These are phyloP conservation scores for Solanum chaucha DNA, from an alignment of 257 asterid genomes.

Conservation along the genomic window DNA sequence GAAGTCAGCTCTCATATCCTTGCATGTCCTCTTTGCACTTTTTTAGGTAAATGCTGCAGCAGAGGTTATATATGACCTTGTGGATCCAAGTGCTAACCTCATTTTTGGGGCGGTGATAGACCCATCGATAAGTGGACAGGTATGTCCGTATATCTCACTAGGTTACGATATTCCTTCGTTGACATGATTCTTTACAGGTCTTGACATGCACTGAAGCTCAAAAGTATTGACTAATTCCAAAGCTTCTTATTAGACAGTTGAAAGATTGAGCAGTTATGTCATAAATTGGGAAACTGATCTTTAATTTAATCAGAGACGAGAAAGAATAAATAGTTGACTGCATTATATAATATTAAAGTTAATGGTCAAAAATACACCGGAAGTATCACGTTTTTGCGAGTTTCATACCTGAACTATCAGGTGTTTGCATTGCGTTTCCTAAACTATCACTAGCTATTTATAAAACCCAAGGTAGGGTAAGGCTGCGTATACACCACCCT, in stretches of 20 bases:
- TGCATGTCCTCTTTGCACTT: not conserved
- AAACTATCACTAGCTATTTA: not conserved
- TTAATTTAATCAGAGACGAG: not conserved
- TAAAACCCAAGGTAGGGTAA: not conserved
- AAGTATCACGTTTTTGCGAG: not conserved
- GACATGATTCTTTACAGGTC: not conserved
- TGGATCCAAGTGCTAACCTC: slow-evolving; percentile 93
- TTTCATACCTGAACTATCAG: no score
- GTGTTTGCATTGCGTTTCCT: not conserved
- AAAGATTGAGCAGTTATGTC: not conserved
- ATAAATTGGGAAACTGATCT: not conserved
- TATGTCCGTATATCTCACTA: slow-evolving; percentile 22
- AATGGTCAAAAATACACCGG: not conserved
- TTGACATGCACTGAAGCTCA: not conserved
- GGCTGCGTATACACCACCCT: not conserved
- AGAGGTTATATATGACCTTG: slow-evolving; percentile 90
- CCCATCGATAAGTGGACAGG: slow-evolving; percentile 83
- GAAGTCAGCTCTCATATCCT: not conserved
- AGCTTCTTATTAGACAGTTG: not conserved
- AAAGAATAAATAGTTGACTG: not conserved
- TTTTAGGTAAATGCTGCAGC: slow-evolving; percentile 88
- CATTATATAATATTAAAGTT: not conserved
- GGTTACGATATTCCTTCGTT: not conserved
- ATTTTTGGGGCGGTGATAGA: slow-evolving; percentile 92
- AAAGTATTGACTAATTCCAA: not conserved